A percentile compares a stretch with the other conserved stretches of the same genome.
Conservation (phyloP, 1,284 basidiomycete species). For the Microbotryum violaceum region DNA sequence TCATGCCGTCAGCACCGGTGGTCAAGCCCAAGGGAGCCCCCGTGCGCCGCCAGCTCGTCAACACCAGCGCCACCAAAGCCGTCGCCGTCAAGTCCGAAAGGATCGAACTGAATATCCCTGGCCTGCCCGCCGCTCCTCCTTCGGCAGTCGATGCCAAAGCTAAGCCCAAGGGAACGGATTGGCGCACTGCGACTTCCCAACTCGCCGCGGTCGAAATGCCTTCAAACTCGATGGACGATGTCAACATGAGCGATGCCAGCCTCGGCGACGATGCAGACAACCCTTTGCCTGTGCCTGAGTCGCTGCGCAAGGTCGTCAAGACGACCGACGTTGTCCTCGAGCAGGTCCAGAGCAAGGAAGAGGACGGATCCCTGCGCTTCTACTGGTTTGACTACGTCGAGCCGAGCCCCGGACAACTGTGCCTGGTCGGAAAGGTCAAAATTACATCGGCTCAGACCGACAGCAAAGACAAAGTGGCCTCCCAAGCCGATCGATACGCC, state of each 20-base stretch:
- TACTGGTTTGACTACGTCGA: slow-evolving; percentile 93
- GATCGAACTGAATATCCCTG: slow-evolving; percentile 22
- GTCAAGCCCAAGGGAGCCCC: slow-evolving; percentile 34
- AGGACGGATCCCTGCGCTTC: slow-evolving; percentile 75
- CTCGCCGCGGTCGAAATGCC: slow-evolving; percentile 17
- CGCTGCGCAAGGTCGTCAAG: slow-evolving; percentile 5
- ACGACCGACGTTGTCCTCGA: slow-evolving; percentile 8
- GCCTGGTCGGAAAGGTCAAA: slow-evolving; percentile 80
- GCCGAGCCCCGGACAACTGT: slow-evolving; percentile 58
- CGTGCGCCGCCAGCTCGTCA: slow-evolving; percentile 42
- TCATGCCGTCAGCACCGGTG: slow-evolving; percentile 25
- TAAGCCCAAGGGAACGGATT: slow-evolving; percentile 30
- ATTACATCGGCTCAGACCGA: slow-evolving; percentile 43
- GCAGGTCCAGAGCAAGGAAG: slow-evolving; percentile 53
- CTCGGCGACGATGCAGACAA: slow-evolving; percentile 11
- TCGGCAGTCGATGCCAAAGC: slow-evolving; percentile 64
- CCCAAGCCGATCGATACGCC: slow-evolving; percentile 51
- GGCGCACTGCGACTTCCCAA: slow-evolving; percentile 22
- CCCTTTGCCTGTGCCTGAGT: slow-evolving; percentile 14
- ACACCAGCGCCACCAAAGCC: slow-evolving; percentile 31
- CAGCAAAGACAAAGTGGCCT: slow-evolving; percentile 45
- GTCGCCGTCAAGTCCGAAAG: slow-evolving; percentile 10
- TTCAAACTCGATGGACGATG: slow-evolving; percentile 45
- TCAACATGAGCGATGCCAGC: slow-evolving; percentile 1
- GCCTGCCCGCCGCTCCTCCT: slow-evolving; percentile 19